phyloP scores from a whole-genome alignment of 2,329 filamentous ascomycete species.

The Delphinella strobiligena region DNA sequence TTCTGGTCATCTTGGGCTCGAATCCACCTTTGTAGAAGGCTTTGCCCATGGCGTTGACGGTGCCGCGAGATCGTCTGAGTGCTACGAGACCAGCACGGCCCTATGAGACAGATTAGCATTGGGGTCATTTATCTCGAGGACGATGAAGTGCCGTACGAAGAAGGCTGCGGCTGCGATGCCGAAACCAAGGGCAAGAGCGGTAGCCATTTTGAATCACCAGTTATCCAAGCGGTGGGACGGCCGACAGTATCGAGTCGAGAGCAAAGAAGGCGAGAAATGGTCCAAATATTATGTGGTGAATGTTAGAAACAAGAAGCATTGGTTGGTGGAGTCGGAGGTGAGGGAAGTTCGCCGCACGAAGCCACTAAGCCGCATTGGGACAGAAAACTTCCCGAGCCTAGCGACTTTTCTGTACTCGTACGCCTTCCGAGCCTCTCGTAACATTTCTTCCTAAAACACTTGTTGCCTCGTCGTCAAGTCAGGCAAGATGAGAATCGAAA shows the following conservation, averaged over 20 bases:
- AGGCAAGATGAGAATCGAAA: conserved; percentile 39
- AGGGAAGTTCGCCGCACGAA: neutral
- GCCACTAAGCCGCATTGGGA: neutral
- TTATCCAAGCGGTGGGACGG: no score
- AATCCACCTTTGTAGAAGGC: conserved; percentile 99
- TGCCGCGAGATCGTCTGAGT: conserved; percentile 67
- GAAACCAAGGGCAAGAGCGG: conserved; percentile 27
- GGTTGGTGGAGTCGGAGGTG: neutral
- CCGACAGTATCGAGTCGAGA: neutral
- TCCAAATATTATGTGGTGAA: no score
- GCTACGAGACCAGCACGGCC: conserved; percentile 88
- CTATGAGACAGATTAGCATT: conserved; percentile 34
- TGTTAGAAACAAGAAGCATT: no score
- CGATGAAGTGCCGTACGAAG: conserved; percentile 34
- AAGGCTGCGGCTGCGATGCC: conserved; percentile 56
- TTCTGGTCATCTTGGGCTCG: conserved; percentile 83
- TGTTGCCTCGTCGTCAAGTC: no score
- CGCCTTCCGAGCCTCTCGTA: no score
- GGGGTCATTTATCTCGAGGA: conserved; percentile 3
- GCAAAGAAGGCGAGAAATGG: no score
- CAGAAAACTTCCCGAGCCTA: neutral
- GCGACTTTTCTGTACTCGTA: neutral
- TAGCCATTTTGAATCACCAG: conserved; percentile 7
- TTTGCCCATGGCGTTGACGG: conserved; percentile 66
- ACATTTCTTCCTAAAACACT: no score